Base-by-base conservation (phyloP, 1,284 basidiomycete genomes). In the Ganoderma multipileum region DNA sequence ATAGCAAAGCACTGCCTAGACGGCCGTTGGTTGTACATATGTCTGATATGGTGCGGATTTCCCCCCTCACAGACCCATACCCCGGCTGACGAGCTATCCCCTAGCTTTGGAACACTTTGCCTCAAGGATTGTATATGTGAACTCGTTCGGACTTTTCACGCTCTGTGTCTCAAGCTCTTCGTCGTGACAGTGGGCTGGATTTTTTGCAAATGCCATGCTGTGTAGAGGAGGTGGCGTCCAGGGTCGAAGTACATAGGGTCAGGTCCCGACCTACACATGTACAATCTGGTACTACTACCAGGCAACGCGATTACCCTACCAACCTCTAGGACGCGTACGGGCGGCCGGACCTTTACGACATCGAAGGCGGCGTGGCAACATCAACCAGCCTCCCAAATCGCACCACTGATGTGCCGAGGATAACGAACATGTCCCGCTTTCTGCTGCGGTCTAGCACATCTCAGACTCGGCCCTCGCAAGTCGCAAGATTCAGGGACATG, bases 131-230 rank as follows among this genome's bases (percentile, higher is more conserved):
- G 52, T 30, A 54, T 18, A 55, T 18, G 28, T 30, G 52, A 55
- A 33, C 28, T 28, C 28, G 12, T 60, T 39, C 58, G 39, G 23
- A 41, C 58, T 18, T 38, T 39, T 12, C 52, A 55, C 28, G 52
- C 52, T 30, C 33, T 33, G 38, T 39, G 36, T 39, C n/a, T 39
- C 23, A 26, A 39, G 11, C 16, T 42, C 23, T 60, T 20, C n/a
- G 23, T 60, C 23, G 58, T 28, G 58, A 36, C 36, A 60, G 58
- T 41, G 58, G 39, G 23, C 39, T 60, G 18, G n/a, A n/a, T 60
- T 26, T 28, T 26, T 60, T 60, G 58, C n/a, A 26, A 38, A 26
- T 26, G 4, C 16, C n/a, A 41, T 26, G 38, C 8, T 33, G 33
- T 8, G 33, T 8, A n/a, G 30, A n/a, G 58, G 36, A 28, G 23